phyloP scores from a whole-genome alignment of 441 rosid genomes.

The Populus hybrid region DNA sequence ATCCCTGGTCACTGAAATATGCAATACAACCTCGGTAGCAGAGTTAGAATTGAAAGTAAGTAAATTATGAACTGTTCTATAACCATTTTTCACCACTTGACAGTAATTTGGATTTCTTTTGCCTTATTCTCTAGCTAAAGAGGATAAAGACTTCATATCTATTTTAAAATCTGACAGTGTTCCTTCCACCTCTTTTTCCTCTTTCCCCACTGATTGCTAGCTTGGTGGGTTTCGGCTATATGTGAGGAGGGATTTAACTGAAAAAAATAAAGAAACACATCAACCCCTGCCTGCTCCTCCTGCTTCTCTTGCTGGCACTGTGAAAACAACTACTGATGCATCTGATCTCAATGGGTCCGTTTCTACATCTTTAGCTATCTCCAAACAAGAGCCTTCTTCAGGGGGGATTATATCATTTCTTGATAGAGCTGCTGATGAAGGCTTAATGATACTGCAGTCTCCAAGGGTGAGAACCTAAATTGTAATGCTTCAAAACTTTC shows the following conservation, averaged over 20 bases:
- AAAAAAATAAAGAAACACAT: constrained; percentile 35
- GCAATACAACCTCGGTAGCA: constrained; percentile 65
- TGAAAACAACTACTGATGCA: constrained; percentile 25
- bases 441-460: constrained; percentile 68
- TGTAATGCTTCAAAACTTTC: constrained; percentile 12
- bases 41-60: constrained; percentile 84
- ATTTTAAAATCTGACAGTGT: constrained; percentile 5
- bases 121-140: background rate
- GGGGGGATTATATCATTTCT: constrained; percentile 38
- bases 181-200: constrained; percentile 13
- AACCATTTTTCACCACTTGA: background rate
- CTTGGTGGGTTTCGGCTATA: constrained; percentile 75
- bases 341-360: constrained; percentile 44
- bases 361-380: constrained; percentile 59
- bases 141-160: background rate
- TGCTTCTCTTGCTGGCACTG: constrained; percentile 20
- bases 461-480: constrained; percentile 57
- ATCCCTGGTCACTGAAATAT: constrained; percentile 61
- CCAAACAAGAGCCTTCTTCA: constrained; percentile 41
- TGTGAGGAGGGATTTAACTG: constrained; percentile 46
- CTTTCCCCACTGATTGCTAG: constrained; percentile 36
- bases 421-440: constrained; percentile 72
- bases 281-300: constrained; percentile 30
- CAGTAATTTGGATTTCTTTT: constrained; percentile 16
- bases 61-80: constrained; percentile 2